Percentiles rank a stretch among this genome's conserved stretches.
Evolutionary conservation across 1,284 basidiomycete genomes (phyloP).

Genomic region (Melampsora occidentalis): DNA sequence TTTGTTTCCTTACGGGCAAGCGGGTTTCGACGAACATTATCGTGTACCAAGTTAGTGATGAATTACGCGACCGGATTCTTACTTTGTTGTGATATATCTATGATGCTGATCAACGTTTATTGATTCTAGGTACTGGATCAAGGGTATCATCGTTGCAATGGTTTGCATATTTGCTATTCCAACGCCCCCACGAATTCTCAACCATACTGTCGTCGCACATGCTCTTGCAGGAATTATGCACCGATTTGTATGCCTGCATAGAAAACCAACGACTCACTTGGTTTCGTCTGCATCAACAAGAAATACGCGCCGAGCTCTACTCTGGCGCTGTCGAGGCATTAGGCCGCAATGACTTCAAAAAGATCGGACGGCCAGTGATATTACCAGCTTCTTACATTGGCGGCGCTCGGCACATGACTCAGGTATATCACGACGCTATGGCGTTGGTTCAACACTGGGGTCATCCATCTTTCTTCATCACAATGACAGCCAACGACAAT

Average conservation of each 20-base stretch:
- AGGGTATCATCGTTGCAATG: neutral
- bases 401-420: constrained; percentile 57
- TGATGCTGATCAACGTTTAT: neutral
- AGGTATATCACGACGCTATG: constrained; percentile 58
- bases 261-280: neutral
- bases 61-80: neutral
- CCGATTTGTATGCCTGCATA: neutral
- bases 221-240: neutral
- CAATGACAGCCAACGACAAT: constrained; percentile 58
- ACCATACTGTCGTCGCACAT: neutral
- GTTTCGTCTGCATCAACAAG: neutral
- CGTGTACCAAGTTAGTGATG: neutral
- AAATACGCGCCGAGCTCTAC: neutral
- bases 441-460: constrained; percentile 54
- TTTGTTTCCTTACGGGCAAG: constrained; percentile 17
- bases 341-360: constrained; percentile 16
- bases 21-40: neutral
- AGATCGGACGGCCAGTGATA: constrained; percentile 48
- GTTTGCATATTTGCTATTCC: neutral
- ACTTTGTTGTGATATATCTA: neutral
- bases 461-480: constrained; percentile 58
- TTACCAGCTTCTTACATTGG: constrained; percentile 57
- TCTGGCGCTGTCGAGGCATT: neutral
- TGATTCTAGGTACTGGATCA: neutral
- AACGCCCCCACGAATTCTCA: neutral